A percentile compares a stretch with the other conserved stretches of the same genome.
phyloP scores from a whole-genome alignment of 495 filamentous ascomycete species.

The Neurospora tetrasperma region DNA sequence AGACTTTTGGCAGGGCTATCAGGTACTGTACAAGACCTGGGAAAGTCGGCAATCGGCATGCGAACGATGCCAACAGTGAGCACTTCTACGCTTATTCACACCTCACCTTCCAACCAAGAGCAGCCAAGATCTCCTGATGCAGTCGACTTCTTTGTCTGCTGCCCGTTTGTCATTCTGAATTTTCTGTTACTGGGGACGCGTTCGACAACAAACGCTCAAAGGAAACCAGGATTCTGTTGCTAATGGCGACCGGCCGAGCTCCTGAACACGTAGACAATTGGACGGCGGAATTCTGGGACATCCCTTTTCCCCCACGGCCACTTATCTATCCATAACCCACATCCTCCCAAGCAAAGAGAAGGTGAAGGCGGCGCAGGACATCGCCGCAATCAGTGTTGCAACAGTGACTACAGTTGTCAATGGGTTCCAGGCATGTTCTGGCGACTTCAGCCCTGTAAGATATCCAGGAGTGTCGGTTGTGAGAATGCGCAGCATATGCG shows the following conservation, averaged over 20 bases:
- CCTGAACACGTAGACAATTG: background rate
- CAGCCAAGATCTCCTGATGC: background rate
- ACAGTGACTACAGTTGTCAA: background rate
- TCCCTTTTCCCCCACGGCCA: background rate
- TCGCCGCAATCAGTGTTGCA: background rate
- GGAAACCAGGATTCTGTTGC: background rate
- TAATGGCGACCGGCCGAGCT: background rate
- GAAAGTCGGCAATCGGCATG: background rate
- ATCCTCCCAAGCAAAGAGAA: background rate
- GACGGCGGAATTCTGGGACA: background rate
- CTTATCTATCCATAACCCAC: background rate
- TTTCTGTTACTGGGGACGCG: background rate
- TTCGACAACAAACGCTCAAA: background rate
- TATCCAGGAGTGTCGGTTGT: background rate
- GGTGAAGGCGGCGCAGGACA: background rate
- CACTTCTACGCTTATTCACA: background rate
- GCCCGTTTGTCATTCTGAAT: background rate
- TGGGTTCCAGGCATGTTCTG: background rate
- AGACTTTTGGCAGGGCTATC: background rate
- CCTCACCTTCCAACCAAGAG: background rate
- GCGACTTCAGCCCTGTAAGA: background rate
- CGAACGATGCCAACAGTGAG: background rate
- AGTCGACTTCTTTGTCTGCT: background rate
- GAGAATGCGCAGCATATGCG: background rate
- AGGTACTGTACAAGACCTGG: background rate